phyloP scores from a whole-genome alignment of 768 basidiomycete genomes.

The Suillus plorans region DNA sequence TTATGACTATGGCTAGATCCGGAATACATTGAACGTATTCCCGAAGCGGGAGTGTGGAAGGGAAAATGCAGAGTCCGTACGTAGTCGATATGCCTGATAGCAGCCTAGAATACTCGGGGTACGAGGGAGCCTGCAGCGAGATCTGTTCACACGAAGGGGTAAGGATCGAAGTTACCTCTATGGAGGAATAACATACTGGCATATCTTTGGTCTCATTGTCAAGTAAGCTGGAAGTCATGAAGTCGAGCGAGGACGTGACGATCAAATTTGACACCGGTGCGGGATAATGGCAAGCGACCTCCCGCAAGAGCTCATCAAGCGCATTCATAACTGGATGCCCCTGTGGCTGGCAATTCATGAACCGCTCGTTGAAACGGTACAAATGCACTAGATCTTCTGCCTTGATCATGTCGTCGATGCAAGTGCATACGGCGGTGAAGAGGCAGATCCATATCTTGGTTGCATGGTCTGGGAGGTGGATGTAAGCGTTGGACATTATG shows the following conservation, averaged over 20 bases:
- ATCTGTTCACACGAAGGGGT: not conserved
- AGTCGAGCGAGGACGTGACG: slow-evolving; percentile 34
- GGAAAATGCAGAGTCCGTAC: slow-evolving; percentile 38
- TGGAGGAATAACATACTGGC: slow-evolving; percentile 17
- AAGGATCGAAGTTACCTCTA: not conserved
- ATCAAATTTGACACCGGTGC: slow-evolving; percentile 35
- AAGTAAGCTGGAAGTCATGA: slow-evolving; percentile 33
- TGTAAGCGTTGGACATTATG: slow-evolving; percentile 17
- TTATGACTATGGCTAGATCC: slow-evolving; percentile 33
- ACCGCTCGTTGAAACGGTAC: slow-evolving; percentile 34
- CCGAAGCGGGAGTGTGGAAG: slow-evolving; percentile 28
- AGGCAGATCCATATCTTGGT: slow-evolving; percentile 34
- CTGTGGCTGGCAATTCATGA: slow-evolving; percentile 29
- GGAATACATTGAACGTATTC: slow-evolving; percentile 40
- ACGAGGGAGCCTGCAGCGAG: slow-evolving; percentile 24
- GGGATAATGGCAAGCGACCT: slow-evolving; percentile 28
- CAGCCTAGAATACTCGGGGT: slow-evolving; percentile 25
- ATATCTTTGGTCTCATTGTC: slow-evolving; percentile 32
- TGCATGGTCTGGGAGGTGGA: slow-evolving; percentile 23
- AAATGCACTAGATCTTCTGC: slow-evolving; percentile 25
- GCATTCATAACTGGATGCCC: slow-evolving; percentile 31
- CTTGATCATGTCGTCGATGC: slow-evolving; percentile 35
- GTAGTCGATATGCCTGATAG: slow-evolving; percentile 35
- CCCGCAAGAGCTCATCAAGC: slow-evolving; percentile 33
- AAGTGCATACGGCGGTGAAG: slow-evolving; percentile 38